These are phyloP conservation scores for Dendrocalamus latiflorus DNA, from an alignment of 202 grass and related monocot species.

Conservation along the genomic window DNA sequence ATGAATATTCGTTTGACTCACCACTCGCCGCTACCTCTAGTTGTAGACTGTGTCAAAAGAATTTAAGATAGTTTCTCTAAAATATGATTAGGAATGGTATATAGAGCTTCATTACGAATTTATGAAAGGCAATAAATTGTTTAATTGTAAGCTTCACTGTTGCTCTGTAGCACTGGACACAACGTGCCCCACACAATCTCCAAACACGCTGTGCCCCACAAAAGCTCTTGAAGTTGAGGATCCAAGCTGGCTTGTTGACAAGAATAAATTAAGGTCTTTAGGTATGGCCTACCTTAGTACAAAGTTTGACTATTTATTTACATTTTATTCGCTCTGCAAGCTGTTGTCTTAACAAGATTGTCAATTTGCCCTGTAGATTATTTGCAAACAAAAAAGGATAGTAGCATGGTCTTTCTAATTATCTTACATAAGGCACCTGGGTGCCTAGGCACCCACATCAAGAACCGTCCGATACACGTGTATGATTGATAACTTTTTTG, in stretches of 20 bases:
- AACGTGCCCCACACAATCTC: slow-evolving; percentile 19
- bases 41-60: neutral
- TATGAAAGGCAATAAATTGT: slow-evolving; percentile 8
- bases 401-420: neutral
- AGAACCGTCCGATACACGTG: no score
- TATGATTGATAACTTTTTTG: no score
- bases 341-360: neutral
- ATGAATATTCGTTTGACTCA: neutral
- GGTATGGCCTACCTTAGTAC: slow-evolving; percentile 29
- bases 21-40: neutral
- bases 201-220: neutral
- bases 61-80: neutral
- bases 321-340: neutral
- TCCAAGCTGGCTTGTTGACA: slow-evolving; percentile 66
- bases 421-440: no score
- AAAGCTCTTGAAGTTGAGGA: slow-evolving; percentile 61
- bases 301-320: neutral
- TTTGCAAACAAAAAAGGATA: neutral
- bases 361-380: neutral
- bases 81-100: neutral
- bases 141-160: neutral
- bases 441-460: no score
- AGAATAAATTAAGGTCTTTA: slow-evolving; percentile 64
- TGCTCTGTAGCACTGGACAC: slow-evolving; percentile 22
- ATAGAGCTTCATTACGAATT: slow-evolving; percentile 18